Evolutionary conservation across 805 yeast genomes (phyloP).

Genomic region (Sugiyamaella americana): DNA sequence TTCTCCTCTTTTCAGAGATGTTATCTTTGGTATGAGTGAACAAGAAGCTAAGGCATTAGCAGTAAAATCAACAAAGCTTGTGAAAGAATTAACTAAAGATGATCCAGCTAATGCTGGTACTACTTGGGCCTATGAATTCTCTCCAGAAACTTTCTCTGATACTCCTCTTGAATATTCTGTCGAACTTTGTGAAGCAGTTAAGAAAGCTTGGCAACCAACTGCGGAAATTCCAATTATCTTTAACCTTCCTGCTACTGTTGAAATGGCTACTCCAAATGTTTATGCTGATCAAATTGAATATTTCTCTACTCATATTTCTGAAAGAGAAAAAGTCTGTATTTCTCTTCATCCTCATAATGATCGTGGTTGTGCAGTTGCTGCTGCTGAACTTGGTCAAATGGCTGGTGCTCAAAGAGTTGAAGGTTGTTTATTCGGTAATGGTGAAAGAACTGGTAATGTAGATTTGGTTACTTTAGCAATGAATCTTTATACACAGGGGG

Average conservation of each 20-base stretch:
- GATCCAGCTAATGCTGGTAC: conserved; percentile 49
- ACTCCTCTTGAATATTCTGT: conserved; percentile 59
- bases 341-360: conserved; percentile 82
- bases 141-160: conserved; percentile 76
- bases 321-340: conserved; percentile 65
- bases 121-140: conserved; percentile 68
- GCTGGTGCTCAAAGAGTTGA: conserved; percentile 89
- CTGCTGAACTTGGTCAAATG: conserved; percentile 72
- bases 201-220: conserved; percentile 66
- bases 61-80: conserved; percentile 54
- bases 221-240: conserved; percentile 63
- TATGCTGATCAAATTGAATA: conserved; percentile 83
- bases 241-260: conserved; percentile 82
- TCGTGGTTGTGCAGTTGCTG: conserved; percentile 86
- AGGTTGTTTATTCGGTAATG: conserved; percentile 80
- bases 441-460: conserved; percentile 84
- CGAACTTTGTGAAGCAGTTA: conserved; percentile 67
- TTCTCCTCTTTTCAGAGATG: conserved; percentile 64
- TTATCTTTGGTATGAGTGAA: conserved; percentile 57
- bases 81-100: conserved; percentile 64
- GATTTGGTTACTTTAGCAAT: conserved; percentile 73
- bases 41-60: conserved; percentile 57
- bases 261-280: conserved; percentile 72
- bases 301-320: conserved; percentile 52
- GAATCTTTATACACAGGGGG: conserved; percentile 74